Evolutionary conservation across 352 stramenopile genomes (phyloP).

Genomic region (Phytopythium mirpurense): DNA sequence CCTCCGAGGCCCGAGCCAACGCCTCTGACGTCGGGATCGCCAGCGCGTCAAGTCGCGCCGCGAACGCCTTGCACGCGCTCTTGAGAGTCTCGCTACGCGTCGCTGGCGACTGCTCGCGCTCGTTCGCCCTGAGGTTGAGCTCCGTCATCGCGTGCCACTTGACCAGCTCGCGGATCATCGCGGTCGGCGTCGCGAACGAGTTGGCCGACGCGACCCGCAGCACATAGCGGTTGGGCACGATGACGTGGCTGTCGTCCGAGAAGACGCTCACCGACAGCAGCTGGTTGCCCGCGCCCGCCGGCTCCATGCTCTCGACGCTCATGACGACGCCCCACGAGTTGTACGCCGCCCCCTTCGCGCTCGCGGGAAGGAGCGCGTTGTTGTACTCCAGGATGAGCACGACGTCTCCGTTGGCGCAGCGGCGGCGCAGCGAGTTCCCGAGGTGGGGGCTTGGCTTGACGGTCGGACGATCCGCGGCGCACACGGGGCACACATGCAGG

Average conservation of each 20-base stretch:
- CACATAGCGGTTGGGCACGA: conserved; percentile 51
- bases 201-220: conserved; percentile 32
- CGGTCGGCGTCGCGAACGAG: conserved; percentile 30
- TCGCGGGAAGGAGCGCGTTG: conserved; percentile 45
- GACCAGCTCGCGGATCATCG: conserved; percentile 44
- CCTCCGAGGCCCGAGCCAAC: conserved; percentile 16
- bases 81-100: conserved; percentile 14
- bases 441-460: conserved; percentile 10
- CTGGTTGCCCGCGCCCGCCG: conserved; percentile 38
- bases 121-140: conserved; percentile 26
- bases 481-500: conserved; percentile 33
- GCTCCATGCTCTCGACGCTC: conserved; percentile 35
- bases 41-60: conserved; percentile 21
- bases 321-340: conserved; percentile 64
- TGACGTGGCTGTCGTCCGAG: conserved; percentile 45
- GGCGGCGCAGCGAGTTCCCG: conserved; percentile 24
- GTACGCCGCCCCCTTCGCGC: conserved; percentile 26
- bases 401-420: conserved; percentile 41
- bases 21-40: conserved; percentile 14
- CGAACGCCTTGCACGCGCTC: conserved; percentile 19
- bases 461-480: conserved; percentile 18
- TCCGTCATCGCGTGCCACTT: conserved; percentile 53
- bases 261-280: conserved; percentile 55
- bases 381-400: conserved; percentile 66
- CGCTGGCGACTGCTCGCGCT: conserved; percentile 10